Evolutionary conservation across 352 stramenopile species (phyloP).

Genomic region (Lagenidium sp.): DNA sequence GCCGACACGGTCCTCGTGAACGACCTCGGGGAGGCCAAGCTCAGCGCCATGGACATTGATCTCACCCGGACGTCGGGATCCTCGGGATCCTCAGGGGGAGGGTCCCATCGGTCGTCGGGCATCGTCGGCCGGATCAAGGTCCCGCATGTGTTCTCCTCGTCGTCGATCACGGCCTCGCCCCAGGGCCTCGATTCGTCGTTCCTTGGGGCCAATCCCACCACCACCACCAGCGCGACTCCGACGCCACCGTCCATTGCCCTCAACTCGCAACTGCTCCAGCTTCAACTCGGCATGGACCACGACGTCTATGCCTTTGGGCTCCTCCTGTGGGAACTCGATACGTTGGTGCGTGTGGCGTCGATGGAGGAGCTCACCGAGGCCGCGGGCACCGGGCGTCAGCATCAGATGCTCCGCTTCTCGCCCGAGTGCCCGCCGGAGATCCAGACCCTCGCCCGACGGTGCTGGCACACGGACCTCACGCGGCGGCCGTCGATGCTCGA

Average conservation of each 20-base stretch:
- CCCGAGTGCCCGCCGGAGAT: slow-evolving; percentile 48
- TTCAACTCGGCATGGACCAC: slow-evolving; percentile 11
- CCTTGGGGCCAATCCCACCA: neutral
- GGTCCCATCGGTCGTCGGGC: slow-evolving; percentile 29
- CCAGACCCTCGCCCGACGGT: slow-evolving; percentile 38
- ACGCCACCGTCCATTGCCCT: too few species aligned
- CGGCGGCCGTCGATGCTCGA: slow-evolving; percentile 53
- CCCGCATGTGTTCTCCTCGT: slow-evolving; percentile 18
- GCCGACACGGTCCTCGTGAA: slow-evolving; percentile 66
- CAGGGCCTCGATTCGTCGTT: slow-evolving; percentile 10
- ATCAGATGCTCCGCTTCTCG: slow-evolving; percentile 54
- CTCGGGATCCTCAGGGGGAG: neutral
- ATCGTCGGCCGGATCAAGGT: slow-evolving; percentile 24
- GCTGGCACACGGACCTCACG: slow-evolving; percentile 41
- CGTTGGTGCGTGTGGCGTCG: slow-evolving; percentile 49
- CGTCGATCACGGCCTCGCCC: slow-evolving; percentile 21
- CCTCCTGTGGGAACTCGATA: slow-evolving; percentile 70
- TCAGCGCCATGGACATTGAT: slow-evolving; percentile 59
- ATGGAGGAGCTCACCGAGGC: slow-evolving; percentile 31
- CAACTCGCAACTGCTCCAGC: neutral
- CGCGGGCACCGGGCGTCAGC: slow-evolving; percentile 17
- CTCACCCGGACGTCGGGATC: slow-evolving; percentile 20
- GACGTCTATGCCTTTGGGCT: slow-evolving; percentile 70
- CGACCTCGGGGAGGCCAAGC: slow-evolving; percentile 63
- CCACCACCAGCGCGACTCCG: too few species aligned